phyloP scores from a whole-genome alignment of 2,329 filamentous ascomycete species.

The Pseudogymnoascus sp. region DNA sequence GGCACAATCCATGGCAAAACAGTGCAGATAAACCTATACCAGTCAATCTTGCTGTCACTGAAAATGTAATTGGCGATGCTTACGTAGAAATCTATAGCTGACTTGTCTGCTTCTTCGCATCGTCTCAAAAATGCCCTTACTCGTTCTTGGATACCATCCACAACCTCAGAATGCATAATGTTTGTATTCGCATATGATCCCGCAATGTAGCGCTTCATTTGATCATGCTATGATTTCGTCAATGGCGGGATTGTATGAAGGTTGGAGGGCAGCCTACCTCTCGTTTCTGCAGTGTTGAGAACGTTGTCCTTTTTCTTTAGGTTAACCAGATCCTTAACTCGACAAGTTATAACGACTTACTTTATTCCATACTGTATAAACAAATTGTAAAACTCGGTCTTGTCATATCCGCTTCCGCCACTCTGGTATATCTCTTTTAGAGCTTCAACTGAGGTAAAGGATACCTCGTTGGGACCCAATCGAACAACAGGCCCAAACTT shows the following conservation, averaged over 20 bases:
- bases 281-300: slow-evolving; percentile 28
- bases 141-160: slow-evolving; percentile 49
- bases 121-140: slow-evolving; percentile 46
- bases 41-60: not conserved
- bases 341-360: slow-evolving; percentile 28
- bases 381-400: slow-evolving; percentile 55
- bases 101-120: slow-evolving; percentile 37
- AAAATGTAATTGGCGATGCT: not conserved
- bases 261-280: slow-evolving; percentile 16
- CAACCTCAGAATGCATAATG: slow-evolving; percentile 45
- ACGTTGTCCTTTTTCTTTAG: slow-evolving; percentile 28
- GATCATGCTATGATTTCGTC: slow-evolving; percentile 42
- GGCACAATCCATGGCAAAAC: slow-evolving; percentile 61
- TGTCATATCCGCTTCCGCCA: slow-evolving; percentile 54
- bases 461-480: slow-evolving; percentile 48
- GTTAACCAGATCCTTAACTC: not conserved
- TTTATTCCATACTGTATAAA: slow-evolving; percentile 49
- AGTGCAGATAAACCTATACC: slow-evolving; percentile 38
- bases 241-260: not conserved
- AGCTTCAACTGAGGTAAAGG: slow-evolving; percentile 46
- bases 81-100: slow-evolving; percentile 54
- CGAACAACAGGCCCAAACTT: slow-evolving; percentile 49
- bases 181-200: slow-evolving; percentile 63
- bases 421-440: slow-evolving; percentile 56
- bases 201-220: slow-evolving; percentile 53